Conservation (phyloP, 2,329 filamentous ascomycete genomes). For the Ophiostoma pallidulum region DNA sequence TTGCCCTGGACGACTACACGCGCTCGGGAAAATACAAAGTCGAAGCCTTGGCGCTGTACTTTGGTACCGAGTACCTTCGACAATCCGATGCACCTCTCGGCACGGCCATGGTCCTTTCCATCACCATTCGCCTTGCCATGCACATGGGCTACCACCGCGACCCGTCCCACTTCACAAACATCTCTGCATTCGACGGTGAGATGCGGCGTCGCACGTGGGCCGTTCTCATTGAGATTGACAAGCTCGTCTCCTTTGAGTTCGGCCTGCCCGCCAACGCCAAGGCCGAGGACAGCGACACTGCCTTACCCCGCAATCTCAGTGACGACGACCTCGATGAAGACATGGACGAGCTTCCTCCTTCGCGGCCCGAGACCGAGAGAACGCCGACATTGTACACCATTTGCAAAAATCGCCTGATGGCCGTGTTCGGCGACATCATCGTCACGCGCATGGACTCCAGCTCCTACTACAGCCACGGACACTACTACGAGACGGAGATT, state of each 20-base stretch:
- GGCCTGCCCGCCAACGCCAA: constrained; percentile 42
- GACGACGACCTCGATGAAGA: constrained; percentile 45
- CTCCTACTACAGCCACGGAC: background rate
- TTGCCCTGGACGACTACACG: constrained; percentile 25
- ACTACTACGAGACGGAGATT: constrained; percentile 8
- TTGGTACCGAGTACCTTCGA: constrained; percentile 21
- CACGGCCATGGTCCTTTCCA: constrained; percentile 22
- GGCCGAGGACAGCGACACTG: constrained; percentile 36
- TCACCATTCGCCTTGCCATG: constrained; percentile 22
- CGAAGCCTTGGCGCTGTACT: constrained; percentile 22
- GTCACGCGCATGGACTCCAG: background rate
- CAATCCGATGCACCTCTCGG: constrained; percentile 19
- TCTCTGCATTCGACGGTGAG: constrained; percentile 41
- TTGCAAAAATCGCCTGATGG: constrained; percentile 16
- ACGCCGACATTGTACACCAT: constrained; percentile 25
- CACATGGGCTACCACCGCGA: constrained; percentile 40
- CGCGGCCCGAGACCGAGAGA: constrained; percentile 32
- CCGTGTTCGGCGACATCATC: constrained; percentile 17
- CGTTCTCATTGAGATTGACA: constrained; percentile 37
- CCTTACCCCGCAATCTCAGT: constrained; percentile 34
- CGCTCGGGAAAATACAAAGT: constrained; percentile 21
- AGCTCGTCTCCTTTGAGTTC: constrained; percentile 42
- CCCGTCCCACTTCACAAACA: constrained; percentile 29
- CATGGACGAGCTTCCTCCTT: constrained; percentile 31
- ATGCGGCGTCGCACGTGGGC: constrained; percentile 41